Percentiles rank a stretch among this genome's conserved stretches.
Evolutionary conservation across 495 filamentous ascomycete genomes (phyloP).

Genomic region (Xylaria telfairii): DNA sequence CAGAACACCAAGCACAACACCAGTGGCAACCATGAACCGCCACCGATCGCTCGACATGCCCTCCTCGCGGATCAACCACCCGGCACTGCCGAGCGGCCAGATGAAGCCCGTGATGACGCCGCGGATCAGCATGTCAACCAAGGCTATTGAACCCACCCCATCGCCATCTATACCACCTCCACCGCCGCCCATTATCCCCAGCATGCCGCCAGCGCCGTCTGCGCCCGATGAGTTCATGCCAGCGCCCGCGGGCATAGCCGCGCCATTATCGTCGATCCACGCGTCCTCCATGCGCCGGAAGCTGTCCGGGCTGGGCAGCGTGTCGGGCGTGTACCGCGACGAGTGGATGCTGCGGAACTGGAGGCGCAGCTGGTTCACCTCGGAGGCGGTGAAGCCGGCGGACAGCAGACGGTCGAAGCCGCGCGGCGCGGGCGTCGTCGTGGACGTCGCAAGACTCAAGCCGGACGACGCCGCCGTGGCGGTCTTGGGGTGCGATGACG

Average conservation of each 20-base stretch:
- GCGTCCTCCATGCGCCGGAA: slow-evolving; percentile 77
- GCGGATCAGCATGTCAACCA: slow-evolving; percentile 83
- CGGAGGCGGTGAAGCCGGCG: slow-evolving; percentile 78
- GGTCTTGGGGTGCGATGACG: slow-evolving; percentile 16
- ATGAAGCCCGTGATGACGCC: slow-evolving; percentile 92
- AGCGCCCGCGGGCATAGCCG: slow-evolving; percentile 42
- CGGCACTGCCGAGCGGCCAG: slow-evolving; percentile 85
- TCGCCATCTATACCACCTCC: slow-evolving; percentile 57
- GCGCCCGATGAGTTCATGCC: slow-evolving; percentile 34
- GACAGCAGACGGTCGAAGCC: slow-evolving; percentile 89
- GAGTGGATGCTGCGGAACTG: slow-evolving; percentile 85
- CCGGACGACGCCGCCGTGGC: too few species aligned
- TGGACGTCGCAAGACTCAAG: slow-evolving; percentile 24
- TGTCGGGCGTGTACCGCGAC: slow-evolving; percentile 79
- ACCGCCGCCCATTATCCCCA: slow-evolving; percentile 42
- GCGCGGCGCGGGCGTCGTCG: slow-evolving; percentile 68
- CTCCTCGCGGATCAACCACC: slow-evolving; percentile 86
- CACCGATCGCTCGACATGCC: slow-evolving; percentile 84
- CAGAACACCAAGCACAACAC: slow-evolving; percentile 62
- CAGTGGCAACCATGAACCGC: slow-evolving; percentile 82
- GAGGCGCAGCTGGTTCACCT: slow-evolving; percentile 79
- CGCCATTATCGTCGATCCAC: slow-evolving; percentile 83
- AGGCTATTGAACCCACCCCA: slow-evolving; percentile 45
- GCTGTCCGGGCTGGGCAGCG: slow-evolving; percentile 70
- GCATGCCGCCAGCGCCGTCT: slow-evolving; percentile 39